These are phyloP conservation scores for Solanum lignicaule DNA, from an alignment of 257 asterid genomes.

Conservation along the genomic window DNA sequence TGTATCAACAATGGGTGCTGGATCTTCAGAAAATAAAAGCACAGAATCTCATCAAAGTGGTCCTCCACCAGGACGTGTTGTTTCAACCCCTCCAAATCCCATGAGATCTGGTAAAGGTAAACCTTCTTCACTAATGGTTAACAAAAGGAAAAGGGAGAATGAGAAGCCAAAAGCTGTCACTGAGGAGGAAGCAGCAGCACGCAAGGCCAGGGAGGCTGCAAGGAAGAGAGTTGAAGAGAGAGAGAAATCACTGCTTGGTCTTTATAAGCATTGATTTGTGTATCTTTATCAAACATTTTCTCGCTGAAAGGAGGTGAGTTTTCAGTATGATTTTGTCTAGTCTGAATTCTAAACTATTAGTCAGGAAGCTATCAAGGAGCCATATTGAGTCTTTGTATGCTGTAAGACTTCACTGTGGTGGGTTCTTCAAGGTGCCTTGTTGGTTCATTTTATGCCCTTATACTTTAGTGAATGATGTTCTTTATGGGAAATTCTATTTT, in stretches of 20 bases:
- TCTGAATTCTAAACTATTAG: background rate
- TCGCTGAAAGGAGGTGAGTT: constrained; percentile 22
- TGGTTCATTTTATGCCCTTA: background rate
- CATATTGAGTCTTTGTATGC: background rate
- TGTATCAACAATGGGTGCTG: constrained; percentile 16
- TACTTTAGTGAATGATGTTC: background rate
- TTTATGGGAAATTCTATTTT: background rate
- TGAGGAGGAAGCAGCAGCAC: constrained; percentile 83
- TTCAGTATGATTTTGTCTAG: background rate
- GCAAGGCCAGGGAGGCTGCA: constrained; percentile 89
- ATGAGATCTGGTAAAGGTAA: constrained; percentile 58
- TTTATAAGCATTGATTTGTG: constrained; percentile 19
- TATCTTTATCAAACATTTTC: constrained; percentile 10
- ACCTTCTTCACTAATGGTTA: constrained; percentile 54
- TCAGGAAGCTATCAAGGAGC: background rate
- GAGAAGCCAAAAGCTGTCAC: constrained; percentile 70
- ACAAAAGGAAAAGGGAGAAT: constrained; percentile 59
- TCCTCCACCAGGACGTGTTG: constrained; percentile 69
- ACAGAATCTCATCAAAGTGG: constrained; percentile 38
- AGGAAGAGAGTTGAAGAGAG: constrained; percentile 77
- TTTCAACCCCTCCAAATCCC: constrained; percentile 62
- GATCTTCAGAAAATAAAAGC: constrained; percentile 29
- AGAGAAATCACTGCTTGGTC: constrained; percentile 65
- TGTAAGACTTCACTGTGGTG: background rate
- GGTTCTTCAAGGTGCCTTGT: background rate